Evolutionary conservation across 768 basidiomycete genomes (phyloP), one percentile per base, ranked within the genome.

Genomic region (Brasilioporus rufonigricans): DNA sequence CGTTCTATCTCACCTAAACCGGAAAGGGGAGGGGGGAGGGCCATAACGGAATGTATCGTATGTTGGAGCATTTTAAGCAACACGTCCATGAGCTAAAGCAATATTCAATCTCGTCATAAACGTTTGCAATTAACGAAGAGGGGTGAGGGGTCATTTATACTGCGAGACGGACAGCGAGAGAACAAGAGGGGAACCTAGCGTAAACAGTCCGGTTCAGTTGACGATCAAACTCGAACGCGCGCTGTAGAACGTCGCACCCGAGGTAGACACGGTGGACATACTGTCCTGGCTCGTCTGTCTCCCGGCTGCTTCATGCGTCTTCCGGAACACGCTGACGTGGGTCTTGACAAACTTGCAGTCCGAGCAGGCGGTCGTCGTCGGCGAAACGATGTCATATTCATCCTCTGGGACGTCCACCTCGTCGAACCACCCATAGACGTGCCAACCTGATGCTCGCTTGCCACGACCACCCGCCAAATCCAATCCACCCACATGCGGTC

Each of bases 361-460:
- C 5, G 49, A 19, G 31, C 21, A 4, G 7, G 13, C 11, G 14
- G 35, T 4, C 16, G 13, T n/a, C 23, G 46, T 31, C 14, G 58
- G 40, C 9, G 47, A 23, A 5, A 31, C 27, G 46, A 33, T 12
- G 4, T 36, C 19, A 1, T 29, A 6, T 1, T 50, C 36, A 11
- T 50, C 43, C 23, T 54, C 60, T 0, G 44, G 24, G 3, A 58
- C 5, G 7, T 4, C 31, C 19, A 64, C 64, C 3, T 61, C 43
- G 7, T 65, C 69, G 13, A 71, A 70, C 69, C 69, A 71, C 44
- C 66, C 69, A 23, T 61, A 70, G 10, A 59, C 58, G 19, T 70
- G 63, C 69, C 70, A 72, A 24, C 69, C 69, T 24, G 69, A 70
- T 4, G 64, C 69, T 23, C 69, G 70, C 45, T 71, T 70, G 14